Conservation (phyloP, 1,284 basidiomycete genomes). For the Ceratobasidium sp. region DNA sequence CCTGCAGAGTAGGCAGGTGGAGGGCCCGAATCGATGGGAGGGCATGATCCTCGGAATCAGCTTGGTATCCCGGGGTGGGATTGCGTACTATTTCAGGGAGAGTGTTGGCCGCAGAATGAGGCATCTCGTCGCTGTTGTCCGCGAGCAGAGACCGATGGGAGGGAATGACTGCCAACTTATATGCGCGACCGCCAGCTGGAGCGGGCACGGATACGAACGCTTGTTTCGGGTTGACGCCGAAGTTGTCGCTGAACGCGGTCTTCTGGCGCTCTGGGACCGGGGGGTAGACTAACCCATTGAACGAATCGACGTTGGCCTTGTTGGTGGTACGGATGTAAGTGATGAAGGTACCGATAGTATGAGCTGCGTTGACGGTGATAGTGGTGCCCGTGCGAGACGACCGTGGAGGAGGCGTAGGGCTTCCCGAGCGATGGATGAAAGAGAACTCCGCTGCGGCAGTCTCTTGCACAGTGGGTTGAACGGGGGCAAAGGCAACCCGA, state of each 20-base stretch:
- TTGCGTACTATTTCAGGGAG: neutral
- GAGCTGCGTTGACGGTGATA: too few species aligned
- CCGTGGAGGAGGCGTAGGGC: neutral
- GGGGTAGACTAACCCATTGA: neutral
- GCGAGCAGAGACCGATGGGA: neutral
- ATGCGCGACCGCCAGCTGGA: neutral
- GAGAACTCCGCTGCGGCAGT: too few species aligned
- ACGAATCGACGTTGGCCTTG: neutral
- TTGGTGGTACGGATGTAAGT: too few species aligned
- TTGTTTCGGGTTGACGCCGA: neutral
- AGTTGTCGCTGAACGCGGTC: neutral
- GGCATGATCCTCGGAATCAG: neutral
- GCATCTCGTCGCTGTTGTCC: neutral
- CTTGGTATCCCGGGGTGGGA: neutral
- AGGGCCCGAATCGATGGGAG: neutral
- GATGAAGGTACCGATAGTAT: too few species aligned
- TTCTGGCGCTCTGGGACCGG: too few species aligned
- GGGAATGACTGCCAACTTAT: neutral
- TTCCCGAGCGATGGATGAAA: neutral
- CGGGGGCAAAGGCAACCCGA: neutral
- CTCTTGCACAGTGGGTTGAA: neutral
- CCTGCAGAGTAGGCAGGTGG: neutral
- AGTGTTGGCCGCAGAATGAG: neutral
- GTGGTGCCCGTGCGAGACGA: too few species aligned
- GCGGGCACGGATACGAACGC: too few species aligned